Evolutionary conservation across 2,329 filamentous ascomycete species (phyloP), one percentile per base, ranked within the genome.

Genomic region (Alternaria arbusti): DNA sequence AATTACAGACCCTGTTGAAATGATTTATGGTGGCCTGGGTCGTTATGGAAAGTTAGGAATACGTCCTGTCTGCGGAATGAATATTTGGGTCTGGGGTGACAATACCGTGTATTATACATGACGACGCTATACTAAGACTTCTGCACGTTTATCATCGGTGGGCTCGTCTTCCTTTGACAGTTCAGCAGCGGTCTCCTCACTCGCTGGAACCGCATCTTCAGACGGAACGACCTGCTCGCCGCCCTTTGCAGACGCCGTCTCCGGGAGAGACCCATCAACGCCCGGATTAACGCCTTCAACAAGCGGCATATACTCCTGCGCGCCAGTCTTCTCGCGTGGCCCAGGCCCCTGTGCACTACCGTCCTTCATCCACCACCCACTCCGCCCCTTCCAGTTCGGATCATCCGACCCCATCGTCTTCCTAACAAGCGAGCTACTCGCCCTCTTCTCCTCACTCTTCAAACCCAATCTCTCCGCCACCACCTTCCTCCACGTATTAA

Each of bases 401-500:
- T 46, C 23, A 15, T n/a, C 40, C 26, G 11, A 12, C 6, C 22
- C 5, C 32, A 1, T 28, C 32, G 45, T 36, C 36, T 22, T 55
- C 43, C 64, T 57, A 12, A 49, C 49, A 56, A 55, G 6, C 5
- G 6, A 43, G 4, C 23, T 47, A 15, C 17, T 20, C 15, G 45
- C 17, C 15, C 50, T 54, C 57, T 22, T 61, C 15, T 52, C 64
- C 12, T 54, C 58, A 12, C 44, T 40, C 44, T 11, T 55, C 4
- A 70, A 61, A 23, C 78, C 76, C 54, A 81, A 63, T 30, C 78
- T 64, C 56, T 71, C 66, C 17, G 64, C 68, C 11, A 80, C 67
- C 8, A 71, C 62, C 6, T 66, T 54, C 44, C 70, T 72, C 80
- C 80, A 82, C 6, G 46, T 59, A 20, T 58, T 49, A 30, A 82